Evolutionary conservation across 1,284 basidiomycete species (phyloP).

Genomic region (Cutaneotrichosporon daszewskae): DNA sequence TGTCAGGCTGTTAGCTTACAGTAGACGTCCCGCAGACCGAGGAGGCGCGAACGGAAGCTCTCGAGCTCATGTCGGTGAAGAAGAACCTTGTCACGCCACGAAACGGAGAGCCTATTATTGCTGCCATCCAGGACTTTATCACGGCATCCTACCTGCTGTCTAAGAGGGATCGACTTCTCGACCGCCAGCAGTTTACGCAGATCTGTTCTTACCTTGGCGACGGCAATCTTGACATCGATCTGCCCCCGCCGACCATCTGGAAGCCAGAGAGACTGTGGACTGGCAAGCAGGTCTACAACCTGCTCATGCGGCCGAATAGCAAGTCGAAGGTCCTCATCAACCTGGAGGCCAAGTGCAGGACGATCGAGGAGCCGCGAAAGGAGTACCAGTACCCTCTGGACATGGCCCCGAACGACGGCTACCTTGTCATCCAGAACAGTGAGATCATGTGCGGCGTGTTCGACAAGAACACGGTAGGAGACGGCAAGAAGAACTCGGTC

Average conservation of each 20-base stretch:
- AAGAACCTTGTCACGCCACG: conserved; percentile 95
- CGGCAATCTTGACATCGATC: conserved; percentile 84
- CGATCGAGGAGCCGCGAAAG: conserved; percentile 72
- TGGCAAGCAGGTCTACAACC: conserved; percentile 95
- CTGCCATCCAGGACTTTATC: conserved; percentile 98
- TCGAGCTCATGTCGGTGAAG: conserved; percentile 96
- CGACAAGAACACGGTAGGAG: conserved; percentile 97
- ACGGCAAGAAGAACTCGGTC: conserved; percentile 98
- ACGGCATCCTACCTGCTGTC: conserved; percentile 95
- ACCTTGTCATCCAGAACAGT: conserved; percentile 94
- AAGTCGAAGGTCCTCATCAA: conserved; percentile 80
- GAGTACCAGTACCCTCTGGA: conserved; percentile 56
- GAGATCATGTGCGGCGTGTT: conserved; percentile 99
- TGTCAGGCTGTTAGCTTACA: conserved; percentile 4
- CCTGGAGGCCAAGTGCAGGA: conserved; percentile 93
- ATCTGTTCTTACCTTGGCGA: conserved; percentile 94
- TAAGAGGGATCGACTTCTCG: conserved; percentile 85
- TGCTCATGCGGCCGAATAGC: conserved; percentile 92
- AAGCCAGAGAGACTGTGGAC: conserved; percentile 95
- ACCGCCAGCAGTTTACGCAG: conserved; percentile 91
- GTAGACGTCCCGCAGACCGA: conserved; percentile 97
- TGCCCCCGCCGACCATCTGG: conserved; percentile 90
- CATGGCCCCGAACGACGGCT: conserved; percentile 95
- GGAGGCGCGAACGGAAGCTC: conserved; percentile 94
- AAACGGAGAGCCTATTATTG: conserved; percentile 97